A percentile compares a stretch with the other conserved stretches of the same genome.
Evolutionary conservation across 306 rosid species (phyloP).

Genomic region (Trichosanthes truncata): DNA sequence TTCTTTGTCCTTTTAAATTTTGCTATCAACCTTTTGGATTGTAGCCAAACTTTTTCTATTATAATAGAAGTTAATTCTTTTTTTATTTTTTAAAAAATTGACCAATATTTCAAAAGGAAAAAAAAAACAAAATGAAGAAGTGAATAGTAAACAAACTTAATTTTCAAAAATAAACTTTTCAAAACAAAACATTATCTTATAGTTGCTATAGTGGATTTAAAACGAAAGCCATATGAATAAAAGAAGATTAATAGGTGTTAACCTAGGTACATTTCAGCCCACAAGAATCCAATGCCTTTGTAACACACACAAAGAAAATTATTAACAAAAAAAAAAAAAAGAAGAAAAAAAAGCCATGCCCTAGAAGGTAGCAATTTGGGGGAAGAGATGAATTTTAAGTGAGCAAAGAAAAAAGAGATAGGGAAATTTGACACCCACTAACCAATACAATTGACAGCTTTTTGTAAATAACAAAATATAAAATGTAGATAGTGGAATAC

Average conservation of each 20-base stretch:
- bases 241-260: not conserved
- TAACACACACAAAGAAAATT: not conserved
- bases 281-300: not conserved
- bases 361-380: not conserved
- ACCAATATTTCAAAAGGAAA: no score
- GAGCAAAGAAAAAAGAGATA: not conserved
- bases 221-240: not conserved
- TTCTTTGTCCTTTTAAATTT: no score
- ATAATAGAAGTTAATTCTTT: no score
- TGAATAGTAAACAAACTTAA: no score
- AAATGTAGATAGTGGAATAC: conserved; percentile 5
- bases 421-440: not conserved
- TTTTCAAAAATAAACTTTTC: no score
- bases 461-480: not conserved
- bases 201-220: not conserved
- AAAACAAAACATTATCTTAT: not conserved
- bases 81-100: no score
- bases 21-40: not conserved
- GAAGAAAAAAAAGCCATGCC: not conserved
- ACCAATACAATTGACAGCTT: not conserved
- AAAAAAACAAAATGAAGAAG: no score
- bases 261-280: not conserved
- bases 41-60: not conserved
- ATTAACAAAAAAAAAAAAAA: no score
- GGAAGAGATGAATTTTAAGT: not conserved